Conservation (phyloP, 2,329 filamentous ascomycete genomes). For the Fusarium beomiforme region DNA sequence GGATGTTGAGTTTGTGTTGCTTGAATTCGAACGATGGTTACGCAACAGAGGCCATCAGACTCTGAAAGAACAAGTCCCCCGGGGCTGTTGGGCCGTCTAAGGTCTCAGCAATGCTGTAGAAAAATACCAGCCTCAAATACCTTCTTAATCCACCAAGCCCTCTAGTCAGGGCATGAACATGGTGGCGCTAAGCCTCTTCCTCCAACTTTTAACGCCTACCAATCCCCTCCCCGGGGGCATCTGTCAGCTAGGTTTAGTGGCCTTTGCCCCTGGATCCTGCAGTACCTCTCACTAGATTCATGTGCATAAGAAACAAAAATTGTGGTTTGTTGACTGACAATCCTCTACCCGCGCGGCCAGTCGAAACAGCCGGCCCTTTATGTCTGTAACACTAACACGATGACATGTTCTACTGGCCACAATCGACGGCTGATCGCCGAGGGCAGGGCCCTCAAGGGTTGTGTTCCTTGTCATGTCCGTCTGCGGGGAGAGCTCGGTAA, state of each 20-base stretch:
- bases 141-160: background rate
- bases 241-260: slow-evolving; percentile 19
- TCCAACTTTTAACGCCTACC: slow-evolving; percentile 11
- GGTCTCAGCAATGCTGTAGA: background rate
- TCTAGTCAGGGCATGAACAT: background rate
- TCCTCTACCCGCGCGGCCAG: slow-evolving; percentile 39
- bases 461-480: slow-evolving; percentile 1
- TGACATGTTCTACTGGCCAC: slow-evolving; percentile 30
- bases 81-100: background rate
- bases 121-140: background rate
- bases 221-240: slow-evolving; percentile 22
- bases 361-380: slow-evolving; percentile 36
- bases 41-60: background rate
- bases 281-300: background rate
- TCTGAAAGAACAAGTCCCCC: background rate
- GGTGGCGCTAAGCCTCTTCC: slow-evolving; percentile 13
- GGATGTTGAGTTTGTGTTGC: background rate
- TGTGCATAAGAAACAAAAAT: slow-evolving; percentile 1
- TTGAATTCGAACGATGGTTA: background rate
- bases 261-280: slow-evolving; percentile 18
- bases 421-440: slow-evolving; percentile 20
- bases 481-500: slow-evolving; percentile 19
- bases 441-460: slow-evolving; percentile 17
- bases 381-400: slow-evolving; percentile 36
- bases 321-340: background rate